Evolutionary conservation across 805 yeast genomes (phyloP).

Genomic region (Kluyveromyces siamensis): DNA sequence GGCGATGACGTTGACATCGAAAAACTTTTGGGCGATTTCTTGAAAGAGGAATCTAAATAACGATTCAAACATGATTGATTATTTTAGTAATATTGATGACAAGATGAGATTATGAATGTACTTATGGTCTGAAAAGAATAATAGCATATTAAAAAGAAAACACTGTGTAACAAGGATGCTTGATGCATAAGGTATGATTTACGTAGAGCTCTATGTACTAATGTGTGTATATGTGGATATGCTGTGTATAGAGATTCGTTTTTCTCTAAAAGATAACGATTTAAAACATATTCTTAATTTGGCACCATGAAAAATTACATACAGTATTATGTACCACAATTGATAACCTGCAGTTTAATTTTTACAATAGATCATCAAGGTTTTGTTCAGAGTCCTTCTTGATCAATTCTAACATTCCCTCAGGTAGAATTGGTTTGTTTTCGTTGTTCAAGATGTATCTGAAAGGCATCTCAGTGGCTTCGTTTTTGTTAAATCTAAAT

Average conservation of each 20-base stretch:
- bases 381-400: constrained; percentile 78
- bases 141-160: no score
- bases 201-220: no score
- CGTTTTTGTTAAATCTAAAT: constrained; percentile 76
- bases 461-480: constrained; percentile 97
- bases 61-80: neutral
- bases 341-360: no score
- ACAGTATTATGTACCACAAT: no score
- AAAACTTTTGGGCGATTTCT: constrained; percentile 16
- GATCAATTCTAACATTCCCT: constrained; percentile 83
- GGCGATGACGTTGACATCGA: constrained; percentile 19
- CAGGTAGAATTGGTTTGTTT: constrained; percentile 76
- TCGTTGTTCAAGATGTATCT: constrained; percentile 63
- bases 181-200: no score
- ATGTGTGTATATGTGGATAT: neutral
- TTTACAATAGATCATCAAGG: constrained; percentile 49
- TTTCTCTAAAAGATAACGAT: neutral
- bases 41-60: constrained; percentile 13
- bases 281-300: neutral
- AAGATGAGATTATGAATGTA: no score
- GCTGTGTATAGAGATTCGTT: neutral
- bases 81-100: no score
- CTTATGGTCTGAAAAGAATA: no score
- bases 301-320: no score
- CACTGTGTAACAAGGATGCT: no score